These are phyloP conservation scores for Pseudonectria foliicola DNA, from an alignment of 2,329 filamentous ascomycete species.

Conservation along the genomic window DNA sequence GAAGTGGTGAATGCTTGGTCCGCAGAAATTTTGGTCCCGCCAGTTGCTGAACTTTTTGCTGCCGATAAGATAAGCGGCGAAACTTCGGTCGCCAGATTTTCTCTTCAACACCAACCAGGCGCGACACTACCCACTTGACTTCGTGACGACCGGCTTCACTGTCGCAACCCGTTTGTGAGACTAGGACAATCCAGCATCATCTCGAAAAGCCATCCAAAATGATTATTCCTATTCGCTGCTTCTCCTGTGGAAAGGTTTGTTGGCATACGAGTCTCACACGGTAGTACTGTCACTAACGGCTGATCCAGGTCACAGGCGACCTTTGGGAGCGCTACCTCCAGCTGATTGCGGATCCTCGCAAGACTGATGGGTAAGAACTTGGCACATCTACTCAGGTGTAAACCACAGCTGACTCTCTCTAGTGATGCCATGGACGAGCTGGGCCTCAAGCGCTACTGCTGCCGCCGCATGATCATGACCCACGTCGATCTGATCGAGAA, in stretches of 20 bases:
- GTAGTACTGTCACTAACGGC: constrained; percentile 22
- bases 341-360: constrained; percentile 67
- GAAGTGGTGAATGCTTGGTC: constrained; percentile 10
- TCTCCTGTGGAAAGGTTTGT: constrained; percentile 94
- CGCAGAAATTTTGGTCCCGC: constrained; percentile 35
- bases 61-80: constrained; percentile 36
- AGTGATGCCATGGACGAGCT: constrained; percentile 96
- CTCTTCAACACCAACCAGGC: constrained; percentile 13
- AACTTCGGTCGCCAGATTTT: constrained; percentile 25
- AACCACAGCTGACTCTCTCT: constrained; percentile 18
- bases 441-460: constrained; percentile 93
- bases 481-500: constrained; percentile 99
- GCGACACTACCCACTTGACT: constrained; percentile 9
- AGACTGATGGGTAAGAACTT: constrained; percentile 61
- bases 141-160: constrained; percentile 11
- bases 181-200: constrained; percentile 7
- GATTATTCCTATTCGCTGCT: constrained; percentile 98
- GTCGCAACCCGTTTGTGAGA: constrained; percentile 16
- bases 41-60: constrained; percentile 26
- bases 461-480: constrained; percentile 98
- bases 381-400: neutral
- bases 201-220: constrained; percentile 50
- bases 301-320: constrained; percentile 78
- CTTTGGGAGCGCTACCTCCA: constrained; percentile 95
- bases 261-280: constrained; percentile 6